Evolutionary conservation across 139 green algal genomes (phyloP), one percentile per base, ranked within the genome.

Genomic region (Micromonas pusilla): DNA sequence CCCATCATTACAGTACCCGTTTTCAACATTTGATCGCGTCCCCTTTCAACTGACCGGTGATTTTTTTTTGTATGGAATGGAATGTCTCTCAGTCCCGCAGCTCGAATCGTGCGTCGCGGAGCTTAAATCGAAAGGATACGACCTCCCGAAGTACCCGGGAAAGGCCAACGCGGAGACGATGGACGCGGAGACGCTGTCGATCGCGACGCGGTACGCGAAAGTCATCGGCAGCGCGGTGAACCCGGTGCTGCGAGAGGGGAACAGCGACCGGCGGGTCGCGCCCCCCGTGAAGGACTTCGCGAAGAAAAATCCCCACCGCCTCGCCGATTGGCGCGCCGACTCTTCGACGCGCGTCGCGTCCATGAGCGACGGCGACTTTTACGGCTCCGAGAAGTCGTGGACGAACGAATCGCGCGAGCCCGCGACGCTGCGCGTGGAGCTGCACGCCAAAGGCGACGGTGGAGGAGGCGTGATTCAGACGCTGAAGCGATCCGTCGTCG

Each of bases 191-290:
- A 66, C 76, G 66, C 26, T 25, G 66, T 52, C 66, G 30, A 52
- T 53, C 52, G 71, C 70, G 39, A 16, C 66, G 19, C 30, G 33
- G 25, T 81, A 81, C 67, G 66, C 31, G 66, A 81, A 77, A 66
- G 77, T 77, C 39, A 62, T 72, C 20, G 77, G 77, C 45, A 60
- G 20, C 32, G 77, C 77, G 39, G 77, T 81, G 2, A 81, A 81
- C 77, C 77, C 77, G 6, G 77, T 81, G 66, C 77, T 81, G 45
- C 68, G 77, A 25, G 77, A 81, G 77, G 77, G 77, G 26, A 81
- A 77, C 77, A 66, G 28, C 77, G 77, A 81, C 77, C 68, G 77
- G 28, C 66, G 77, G 28, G 66, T 39, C 28, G 45, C 77, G 2
- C 23, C 31, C 13, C 45, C 77, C 2, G 77, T 81, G 36, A 81